Evolutionary conservation across 1,284 basidiomycete genomes (phyloP).

Genomic region (Boletus smithii): DNA sequence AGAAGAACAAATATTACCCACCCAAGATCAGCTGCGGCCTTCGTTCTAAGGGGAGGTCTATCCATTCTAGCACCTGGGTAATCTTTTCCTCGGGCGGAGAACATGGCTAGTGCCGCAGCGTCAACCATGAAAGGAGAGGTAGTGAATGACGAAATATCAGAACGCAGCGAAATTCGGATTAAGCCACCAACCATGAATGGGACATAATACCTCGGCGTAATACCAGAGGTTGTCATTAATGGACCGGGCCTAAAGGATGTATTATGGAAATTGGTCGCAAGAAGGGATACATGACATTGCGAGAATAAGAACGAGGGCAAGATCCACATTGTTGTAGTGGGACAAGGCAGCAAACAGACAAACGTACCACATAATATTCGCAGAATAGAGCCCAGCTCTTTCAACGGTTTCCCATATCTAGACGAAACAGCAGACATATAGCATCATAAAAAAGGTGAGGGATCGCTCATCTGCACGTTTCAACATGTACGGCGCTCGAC

Average conservation of each 20-base stretch:
- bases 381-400: constrained; percentile 65
- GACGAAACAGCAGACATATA: not conserved
- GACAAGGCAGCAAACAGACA: not conserved
- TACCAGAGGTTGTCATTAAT: constrained; percentile 59
- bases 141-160: not conserved
- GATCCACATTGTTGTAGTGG: not conserved
- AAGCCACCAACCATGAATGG: constrained; percentile 58
- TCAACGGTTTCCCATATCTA: constrained; percentile 87
- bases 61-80: constrained; percentile 67
- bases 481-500: constrained; percentile 23
- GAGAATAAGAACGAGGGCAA: not conserved
- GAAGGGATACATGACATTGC: not conserved
- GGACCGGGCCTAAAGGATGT: constrained; percentile 68
- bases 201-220: constrained; percentile 67
- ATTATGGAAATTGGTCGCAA: not conserved
- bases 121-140: not conserved
- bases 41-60: constrained; percentile 58
- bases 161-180: not conserved
- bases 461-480: not conserved
- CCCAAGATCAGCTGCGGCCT: constrained; percentile 75
- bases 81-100: constrained; percentile 48
- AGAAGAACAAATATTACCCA: constrained; percentile 31
- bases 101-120: not conserved
- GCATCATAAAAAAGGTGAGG: not conserved
- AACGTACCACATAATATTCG: constrained; percentile 83